Base-by-base conservation (phyloP, 2,329 filamentous ascomycete genomes). In the Lasiodiplodia theobromae region DNA sequence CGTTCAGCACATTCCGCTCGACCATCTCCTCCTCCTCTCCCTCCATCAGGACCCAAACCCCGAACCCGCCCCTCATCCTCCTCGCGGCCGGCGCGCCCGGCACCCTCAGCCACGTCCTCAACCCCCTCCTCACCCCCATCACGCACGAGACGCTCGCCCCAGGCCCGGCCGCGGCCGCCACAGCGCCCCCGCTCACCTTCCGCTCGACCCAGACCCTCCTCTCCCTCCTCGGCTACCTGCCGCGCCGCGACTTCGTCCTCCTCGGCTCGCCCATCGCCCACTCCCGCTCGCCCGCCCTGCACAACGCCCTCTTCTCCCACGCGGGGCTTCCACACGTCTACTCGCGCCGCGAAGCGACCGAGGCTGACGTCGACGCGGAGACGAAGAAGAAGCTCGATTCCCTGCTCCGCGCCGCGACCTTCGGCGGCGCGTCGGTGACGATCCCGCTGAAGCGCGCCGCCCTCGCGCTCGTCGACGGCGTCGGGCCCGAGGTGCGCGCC, bases 391-490 rank as follows among this genome's bases (percentile, higher is more conserved):
- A 82, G 6, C 83, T 97, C 3, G 82, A 84, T 71, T 82, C 87
- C 2, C 81, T 93, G 62, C 90, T 99, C 69, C 87, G 87, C 8
- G 82, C 88, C 0, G 83, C 90, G 1, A 85, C 91, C 72, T 99
- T 99, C 76, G 96, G 96, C 8, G 96, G 96, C 69, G 95, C 93
- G 3, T 97, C 94, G 2, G 93, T 99, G 56, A 99, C 96, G 0
- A 98, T 99, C 62, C 96, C 96, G 0, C 85, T 99, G 67, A 99
- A 99, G 82, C 84, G 95, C 37, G 93, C 69, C 93, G 96, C 82
- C 85, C 87, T 0, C 81, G 95, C 28, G 28, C 28, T 31, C 5
- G 83, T 99, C 16, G 94, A 98, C 76, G 88, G 91, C 66, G 85
- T 97, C 68, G 91, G 93, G 0, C 87, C 90, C 34, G 90, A 96